Conservation (phyloP, 139 green algal species). For the Chlamydomonas sp. region DNA sequence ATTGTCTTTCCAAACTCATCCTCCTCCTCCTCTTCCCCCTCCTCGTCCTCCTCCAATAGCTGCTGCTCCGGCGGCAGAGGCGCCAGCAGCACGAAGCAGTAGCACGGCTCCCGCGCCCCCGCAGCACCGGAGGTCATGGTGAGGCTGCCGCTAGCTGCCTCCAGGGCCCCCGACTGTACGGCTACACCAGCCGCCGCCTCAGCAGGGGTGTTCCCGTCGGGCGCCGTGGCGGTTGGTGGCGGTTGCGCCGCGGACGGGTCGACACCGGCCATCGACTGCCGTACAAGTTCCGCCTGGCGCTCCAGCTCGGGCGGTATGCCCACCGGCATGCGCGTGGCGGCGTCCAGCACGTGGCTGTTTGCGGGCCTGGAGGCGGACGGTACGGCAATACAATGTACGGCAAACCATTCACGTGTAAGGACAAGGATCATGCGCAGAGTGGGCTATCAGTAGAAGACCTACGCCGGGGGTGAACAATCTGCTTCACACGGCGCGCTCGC, state of each 20-base stretch:
- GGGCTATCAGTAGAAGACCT: background rate
- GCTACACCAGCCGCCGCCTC: background rate
- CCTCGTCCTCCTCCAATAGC: background rate
- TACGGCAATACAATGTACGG: too few species aligned
- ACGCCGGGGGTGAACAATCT: background rate
- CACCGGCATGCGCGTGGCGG: constrained; percentile 15
- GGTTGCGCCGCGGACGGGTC: background rate
- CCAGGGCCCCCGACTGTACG: background rate
- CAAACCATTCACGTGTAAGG: too few species aligned
- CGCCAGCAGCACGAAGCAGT: constrained; percentile 20
- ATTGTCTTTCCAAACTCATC: background rate
- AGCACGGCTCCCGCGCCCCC: background rate
- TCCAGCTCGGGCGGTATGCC: constrained; percentile 6
- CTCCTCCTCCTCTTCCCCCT: background rate
- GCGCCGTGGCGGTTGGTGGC: background rate
- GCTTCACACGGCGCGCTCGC: too few species aligned
- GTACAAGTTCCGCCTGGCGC: background rate
- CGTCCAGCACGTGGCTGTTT: constrained; percentile 25
- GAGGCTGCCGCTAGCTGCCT: background rate
- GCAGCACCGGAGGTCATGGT: too few species aligned
- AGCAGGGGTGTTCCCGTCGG: background rate
- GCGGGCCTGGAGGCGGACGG: background rate
- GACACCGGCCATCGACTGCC: background rate
- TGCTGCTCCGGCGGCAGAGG: background rate
- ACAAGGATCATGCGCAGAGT: too few species aligned